Conservation (phyloP, 2,329 filamentous ascomycete species). For the Aspergillus hortae region DNA sequence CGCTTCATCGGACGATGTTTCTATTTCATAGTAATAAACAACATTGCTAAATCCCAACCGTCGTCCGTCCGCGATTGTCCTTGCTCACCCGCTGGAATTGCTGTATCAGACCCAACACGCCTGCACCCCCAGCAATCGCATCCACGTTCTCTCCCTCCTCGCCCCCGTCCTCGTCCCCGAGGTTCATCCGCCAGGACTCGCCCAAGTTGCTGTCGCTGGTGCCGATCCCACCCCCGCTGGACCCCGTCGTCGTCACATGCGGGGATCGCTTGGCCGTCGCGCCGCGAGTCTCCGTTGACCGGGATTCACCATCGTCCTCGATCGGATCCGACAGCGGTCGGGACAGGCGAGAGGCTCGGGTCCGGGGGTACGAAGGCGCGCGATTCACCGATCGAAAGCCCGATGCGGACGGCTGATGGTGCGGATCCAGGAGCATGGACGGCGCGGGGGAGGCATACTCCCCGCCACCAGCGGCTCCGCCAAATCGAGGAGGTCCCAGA, state of each 20-base stretch:
- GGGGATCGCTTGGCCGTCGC: conserved; percentile 14
- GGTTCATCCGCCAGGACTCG: conserved; percentile 48
- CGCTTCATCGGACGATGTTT: not conserved
- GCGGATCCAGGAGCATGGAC: conserved; percentile 46
- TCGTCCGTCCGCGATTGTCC: conserved; percentile 34
- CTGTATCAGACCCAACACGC: conserved; percentile 63
- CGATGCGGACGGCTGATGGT: conserved; percentile 43
- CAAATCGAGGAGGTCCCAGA: conserved; percentile 25
- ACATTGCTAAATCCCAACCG: conserved; percentile 29
- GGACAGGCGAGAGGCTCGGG: conserved; percentile 27
- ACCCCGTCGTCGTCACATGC: conserved; percentile 22
- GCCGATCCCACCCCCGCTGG: conserved; percentile 33
- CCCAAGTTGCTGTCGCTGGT: conserved; percentile 58
- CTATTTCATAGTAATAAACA: not conserved
- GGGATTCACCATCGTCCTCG: conserved; percentile 28
- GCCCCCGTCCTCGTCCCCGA: conserved; percentile 38
- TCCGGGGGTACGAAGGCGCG: conserved; percentile 24
- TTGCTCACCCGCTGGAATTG: conserved; percentile 61
- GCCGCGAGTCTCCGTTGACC: conserved; percentile 13
- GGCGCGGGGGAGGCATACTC: conserved; percentile 36
- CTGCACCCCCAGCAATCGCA: conserved; percentile 46
- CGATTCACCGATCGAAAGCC: conserved; percentile 30
- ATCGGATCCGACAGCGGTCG: conserved; percentile 26
- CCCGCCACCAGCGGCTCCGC: conserved; percentile 17
- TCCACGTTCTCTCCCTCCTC: conserved; percentile 50